Percentiles rank a stretch among this genome's conserved stretches.
Evolutionary conservation across 768 basidiomycete species (phyloP).

Genomic region (Agrocybe praecox): DNA sequence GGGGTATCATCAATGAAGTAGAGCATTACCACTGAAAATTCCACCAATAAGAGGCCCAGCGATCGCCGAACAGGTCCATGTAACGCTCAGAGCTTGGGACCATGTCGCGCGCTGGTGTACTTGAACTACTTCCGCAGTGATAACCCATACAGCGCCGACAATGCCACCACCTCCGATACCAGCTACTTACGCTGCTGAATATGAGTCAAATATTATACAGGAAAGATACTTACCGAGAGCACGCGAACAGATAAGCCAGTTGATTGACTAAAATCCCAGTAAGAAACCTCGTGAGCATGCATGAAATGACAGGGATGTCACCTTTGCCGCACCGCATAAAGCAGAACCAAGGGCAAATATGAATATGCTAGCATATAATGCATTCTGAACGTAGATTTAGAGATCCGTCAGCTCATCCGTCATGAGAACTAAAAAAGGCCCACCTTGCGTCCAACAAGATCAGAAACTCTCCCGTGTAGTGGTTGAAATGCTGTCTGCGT

Average conservation of each 20-base stretch:
- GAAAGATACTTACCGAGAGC: slow-evolving; percentile 38
- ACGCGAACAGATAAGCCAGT: slow-evolving; percentile 70
- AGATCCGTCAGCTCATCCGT: not conserved
- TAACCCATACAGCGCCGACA: slow-evolving; percentile 83
- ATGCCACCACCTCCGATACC: slow-evolving; percentile 88
- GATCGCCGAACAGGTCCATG: slow-evolving; percentile 85
- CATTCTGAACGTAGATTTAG: slow-evolving; percentile 42
- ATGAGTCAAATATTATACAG: not conserved
- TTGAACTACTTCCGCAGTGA: slow-evolving; percentile 84
- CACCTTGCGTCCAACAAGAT: slow-evolving; percentile 81
- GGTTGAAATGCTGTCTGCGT: slow-evolving; percentile 88
- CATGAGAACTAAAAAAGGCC: slow-evolving; percentile 10
- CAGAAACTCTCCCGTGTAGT: slow-evolving; percentile 78
- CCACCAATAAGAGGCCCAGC: slow-evolving; percentile 84
- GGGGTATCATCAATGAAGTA: not conserved
- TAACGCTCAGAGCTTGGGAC: slow-evolving; percentile 86
- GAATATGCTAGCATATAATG: slow-evolving; percentile 72
- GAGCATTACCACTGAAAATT: slow-evolving; percentile 70
- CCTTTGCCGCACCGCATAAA: slow-evolving; percentile 76
- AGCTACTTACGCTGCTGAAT: slow-evolving; percentile 43
- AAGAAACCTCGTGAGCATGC: slow-evolving; percentile 5
- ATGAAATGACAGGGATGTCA: slow-evolving; percentile 26
- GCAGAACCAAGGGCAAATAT: slow-evolving; percentile 78
- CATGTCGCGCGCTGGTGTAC: slow-evolving; percentile 72
- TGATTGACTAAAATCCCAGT: slow-evolving; percentile 43